Evolutionary conservation across 257 asterid species (phyloP).

Genomic region (Craterostigma plantagineum): DNA sequence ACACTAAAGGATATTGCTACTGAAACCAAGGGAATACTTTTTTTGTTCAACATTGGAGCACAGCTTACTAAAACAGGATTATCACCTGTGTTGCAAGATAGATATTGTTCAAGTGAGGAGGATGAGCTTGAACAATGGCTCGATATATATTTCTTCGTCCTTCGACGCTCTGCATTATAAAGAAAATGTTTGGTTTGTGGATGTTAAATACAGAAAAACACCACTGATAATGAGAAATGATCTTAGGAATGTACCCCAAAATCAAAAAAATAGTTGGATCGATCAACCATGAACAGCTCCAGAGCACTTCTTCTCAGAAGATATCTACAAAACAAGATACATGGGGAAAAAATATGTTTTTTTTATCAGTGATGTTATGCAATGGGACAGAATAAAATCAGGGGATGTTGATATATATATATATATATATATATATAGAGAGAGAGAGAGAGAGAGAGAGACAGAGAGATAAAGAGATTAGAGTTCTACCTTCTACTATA

Average conservation of each 20-base stretch:
- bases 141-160: slow-evolving; percentile 80
- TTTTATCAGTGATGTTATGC: too few species aligned
- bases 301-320: slow-evolving; percentile 95
- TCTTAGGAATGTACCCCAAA: slow-evolving; percentile 61
- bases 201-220: slow-evolving; percentile 5
- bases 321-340: slow-evolving; percentile 39
- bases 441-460: too few species aligned
- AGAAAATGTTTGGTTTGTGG: neutral
- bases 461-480: too few species aligned
- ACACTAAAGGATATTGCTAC: too few species aligned
- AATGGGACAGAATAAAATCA: slow-evolving; percentile 7
- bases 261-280: slow-evolving; percentile 91
- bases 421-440: too few species aligned
- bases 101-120: slow-evolving; percentile 85
- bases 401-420: neutral
- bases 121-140: slow-evolving; percentile 94
- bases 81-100: slow-evolving; percentile 96
- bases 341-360: neutral
- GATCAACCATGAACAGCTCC: slow-evolving; percentile 92
- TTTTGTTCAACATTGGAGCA: too few species aligned
- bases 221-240: slow-evolving; percentile 7
- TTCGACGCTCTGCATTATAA: slow-evolving; percentile 45
- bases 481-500: slow-evolving; percentile 99
- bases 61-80: slow-evolving; percentile 8
- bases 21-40: neutral